A percentile compares a stretch with the other conserved stretches of the same genome.
Evolutionary conservation across 1,284 basidiomycete species (phyloP).

Genomic region (Tetrapyrgos nigripes): DNA sequence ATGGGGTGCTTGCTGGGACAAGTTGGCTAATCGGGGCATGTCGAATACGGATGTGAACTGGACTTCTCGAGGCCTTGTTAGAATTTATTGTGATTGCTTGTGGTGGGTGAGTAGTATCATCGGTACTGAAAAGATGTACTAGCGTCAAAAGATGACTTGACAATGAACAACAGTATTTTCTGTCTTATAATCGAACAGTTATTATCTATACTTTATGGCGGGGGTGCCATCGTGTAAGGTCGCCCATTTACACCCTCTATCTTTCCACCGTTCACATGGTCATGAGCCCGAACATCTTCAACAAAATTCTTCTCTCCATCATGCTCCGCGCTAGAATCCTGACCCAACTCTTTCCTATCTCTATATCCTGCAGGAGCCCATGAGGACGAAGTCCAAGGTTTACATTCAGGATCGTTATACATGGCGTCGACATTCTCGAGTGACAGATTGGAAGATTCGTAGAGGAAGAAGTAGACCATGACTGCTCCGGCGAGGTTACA

Average conservation of each 20-base stretch:
- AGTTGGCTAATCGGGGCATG: constrained; percentile 14
- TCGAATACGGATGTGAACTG: not conserved
- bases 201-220: too few relatives aligned
- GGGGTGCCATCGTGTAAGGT: constrained; percentile 2
- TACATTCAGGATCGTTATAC: constrained; percentile 12
- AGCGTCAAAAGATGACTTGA: too few relatives aligned
- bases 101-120: too few relatives aligned
- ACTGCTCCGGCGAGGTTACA: constrained; percentile 67
- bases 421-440: constrained; percentile 74
- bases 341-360: constrained; percentile 1
- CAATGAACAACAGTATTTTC: too few relatives aligned
- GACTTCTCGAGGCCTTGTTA: too few relatives aligned
- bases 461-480: constrained; percentile 80
- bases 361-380: constrained; percentile 9
- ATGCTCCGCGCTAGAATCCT: too few relatives aligned
- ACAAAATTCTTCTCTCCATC: too few relatives aligned
- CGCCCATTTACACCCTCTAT: not conserved
- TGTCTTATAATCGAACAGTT: too few relatives aligned
- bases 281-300: too few relatives aligned
- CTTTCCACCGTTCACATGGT: not conserved
- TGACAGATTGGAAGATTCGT: constrained; percentile 74
- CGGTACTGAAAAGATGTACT: too few relatives aligned
- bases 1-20: constrained; percentile 46
- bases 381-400: constrained; percentile 6
- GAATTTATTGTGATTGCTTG: too few relatives aligned